Evolutionary conservation across 139 green algal species (phyloP), one percentile per base, ranked within the genome.

Genomic region (Picochlorum sp.): DNA sequence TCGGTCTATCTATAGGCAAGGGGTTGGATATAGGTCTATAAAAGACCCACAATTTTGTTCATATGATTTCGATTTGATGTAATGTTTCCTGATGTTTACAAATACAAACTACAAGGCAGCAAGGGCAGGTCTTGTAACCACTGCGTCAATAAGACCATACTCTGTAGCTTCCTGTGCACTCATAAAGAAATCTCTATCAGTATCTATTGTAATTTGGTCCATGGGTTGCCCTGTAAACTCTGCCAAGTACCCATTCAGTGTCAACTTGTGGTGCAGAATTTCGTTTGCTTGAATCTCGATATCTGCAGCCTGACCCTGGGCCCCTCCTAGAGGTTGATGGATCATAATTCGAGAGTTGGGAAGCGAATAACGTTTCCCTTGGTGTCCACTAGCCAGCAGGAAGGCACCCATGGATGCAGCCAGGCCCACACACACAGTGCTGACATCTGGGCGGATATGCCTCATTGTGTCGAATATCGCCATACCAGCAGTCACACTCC

Each of bases 401-500:
- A 98, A 98, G 18, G 92, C 92, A 36, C 92, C 92, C 91, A 98
- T 98, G 49, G 87, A 97, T 35, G 93, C 93, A 25, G 93, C 93
- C 50, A 99, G 75, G 49, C 93, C 93, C 18, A 98, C 93, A 72
- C 90, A 97, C n/a, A 95, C 87, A 18, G 93, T 99, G 67, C 70
- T 87, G 7, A 97, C 86, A 68, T 98, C 81, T 22, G 93, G 88
- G 24, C 91, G 75, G 59, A 99, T 81, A 75, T 99, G 88, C 50
- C 91, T 77, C 93, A 99, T 99, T 3, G 93, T 99, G 81, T 99
- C 93, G 78, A 99, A 99, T 37, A 99, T 89, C 4, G 93, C 93
- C 93, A 99, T 99, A 57, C 89, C 89, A 86, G 88, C 88, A 39
- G 88, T 96, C 24, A 96, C 87, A 45, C 80, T 91, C 24, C 93